Conservation (phyloP, 805 yeast species). For the Kregervanrija delftensis region DNA sequence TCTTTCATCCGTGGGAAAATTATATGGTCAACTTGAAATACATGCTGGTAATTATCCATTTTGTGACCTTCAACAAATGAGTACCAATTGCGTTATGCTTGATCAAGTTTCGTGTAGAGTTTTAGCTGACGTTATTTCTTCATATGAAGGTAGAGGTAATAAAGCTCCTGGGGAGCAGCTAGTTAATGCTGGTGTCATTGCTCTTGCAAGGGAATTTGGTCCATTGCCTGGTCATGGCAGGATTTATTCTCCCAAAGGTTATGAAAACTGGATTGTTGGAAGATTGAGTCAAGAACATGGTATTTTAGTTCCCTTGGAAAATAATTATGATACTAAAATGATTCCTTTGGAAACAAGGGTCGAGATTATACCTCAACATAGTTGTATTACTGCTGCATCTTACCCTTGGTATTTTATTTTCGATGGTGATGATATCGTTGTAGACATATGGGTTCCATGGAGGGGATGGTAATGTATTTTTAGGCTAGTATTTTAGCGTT, state of each 20-base stretch:
- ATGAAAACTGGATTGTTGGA: slow-evolving; percentile 52
- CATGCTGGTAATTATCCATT: slow-evolving; percentile 80
- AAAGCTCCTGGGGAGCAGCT: slow-evolving; percentile 52
- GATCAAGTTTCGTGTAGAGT: slow-evolving; percentile 45
- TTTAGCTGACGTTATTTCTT: slow-evolving; percentile 51
- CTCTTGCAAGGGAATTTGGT: slow-evolving; percentile 59
- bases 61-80: slow-evolving; percentile 71
- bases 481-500: too few relatives aligned
- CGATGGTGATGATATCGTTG: slow-evolving; percentile 37
- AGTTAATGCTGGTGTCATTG: slow-evolving; percentile 67
- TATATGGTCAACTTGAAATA: slow-evolving; percentile 46
- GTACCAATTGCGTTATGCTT: slow-evolving; percentile 50
- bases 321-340: slow-evolving; percentile 25
- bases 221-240: slow-evolving; percentile 55
- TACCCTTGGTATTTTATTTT: slow-evolving; percentile 51
- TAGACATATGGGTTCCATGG: slow-evolving; percentile 18
- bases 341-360: slow-evolving; percentile 51
- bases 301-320: slow-evolving; percentile 44
- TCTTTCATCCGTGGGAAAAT: slow-evolving; percentile 9
- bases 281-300: slow-evolving; percentile 80
- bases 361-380: slow-evolving; percentile 58
- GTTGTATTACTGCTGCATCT: slow-evolving; percentile 64
- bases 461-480: slow-evolving; percentile 22
- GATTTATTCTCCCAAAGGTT: slow-evolving; percentile 29
- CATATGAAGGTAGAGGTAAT: slow-evolving; percentile 50